Percentiles rank a stretch among this genome's conserved stretches.
phyloP scores from a whole-genome alignment of 164 flowering plant genomes.

The Magnolia changhungtana region DNA sequence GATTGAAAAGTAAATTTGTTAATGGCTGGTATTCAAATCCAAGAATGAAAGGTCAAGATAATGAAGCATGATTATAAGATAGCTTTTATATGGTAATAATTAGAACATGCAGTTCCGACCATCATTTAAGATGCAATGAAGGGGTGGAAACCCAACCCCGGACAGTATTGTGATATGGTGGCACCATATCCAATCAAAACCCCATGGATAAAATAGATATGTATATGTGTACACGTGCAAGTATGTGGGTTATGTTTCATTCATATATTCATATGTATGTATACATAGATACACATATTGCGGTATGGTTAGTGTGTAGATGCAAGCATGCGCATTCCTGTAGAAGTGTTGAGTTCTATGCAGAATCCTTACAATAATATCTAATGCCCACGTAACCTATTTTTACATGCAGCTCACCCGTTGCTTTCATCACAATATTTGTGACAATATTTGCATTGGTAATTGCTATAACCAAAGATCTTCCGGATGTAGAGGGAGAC shows the following conservation, averaged over 20 bases:
- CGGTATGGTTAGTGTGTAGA: not conserved
- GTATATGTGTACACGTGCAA: not conserved
- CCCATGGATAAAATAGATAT: not conserved
- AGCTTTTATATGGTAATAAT: too few species aligned
- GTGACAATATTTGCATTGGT: slow-evolving; percentile 93
- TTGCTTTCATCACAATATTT: slow-evolving; percentile 89
- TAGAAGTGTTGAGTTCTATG: not conserved
- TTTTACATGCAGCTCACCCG: slow-evolving; percentile 68
- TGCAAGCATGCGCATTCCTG: not conserved
- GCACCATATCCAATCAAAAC: too few species aligned
- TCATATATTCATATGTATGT: not conserved
- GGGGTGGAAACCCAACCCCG: too few species aligned
- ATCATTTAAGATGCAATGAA: too few species aligned
- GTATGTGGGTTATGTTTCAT: not conserved
- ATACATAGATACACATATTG: not conserved
- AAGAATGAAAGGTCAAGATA: too few species aligned
- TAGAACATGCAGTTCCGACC: too few species aligned
- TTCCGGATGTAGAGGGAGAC: slow-evolving; percentile 97
- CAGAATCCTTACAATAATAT: not conserved
- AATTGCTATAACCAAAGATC: slow-evolving; percentile 98
- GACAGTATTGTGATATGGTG: too few species aligned
- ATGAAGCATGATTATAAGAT: too few species aligned
- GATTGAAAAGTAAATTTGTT: too few species aligned
- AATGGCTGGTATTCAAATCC: too few species aligned
- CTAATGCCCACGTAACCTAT: slow-evolving; percentile 1